Base-by-base conservation (phyloP, 1,284 basidiomycete genomes). In the Pulchroboletus neoregius region DNA sequence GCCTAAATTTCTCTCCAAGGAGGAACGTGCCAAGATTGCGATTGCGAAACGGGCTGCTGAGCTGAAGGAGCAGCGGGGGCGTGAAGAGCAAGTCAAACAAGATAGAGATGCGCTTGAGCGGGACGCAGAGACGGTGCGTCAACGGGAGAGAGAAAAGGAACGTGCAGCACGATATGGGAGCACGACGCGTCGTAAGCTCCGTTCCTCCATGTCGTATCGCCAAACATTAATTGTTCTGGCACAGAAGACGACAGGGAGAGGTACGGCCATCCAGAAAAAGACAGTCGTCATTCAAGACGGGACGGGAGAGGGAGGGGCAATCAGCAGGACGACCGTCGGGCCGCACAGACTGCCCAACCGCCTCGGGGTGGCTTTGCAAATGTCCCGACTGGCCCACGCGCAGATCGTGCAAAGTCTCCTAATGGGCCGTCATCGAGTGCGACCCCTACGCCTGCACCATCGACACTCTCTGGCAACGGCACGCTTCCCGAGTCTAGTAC, bases 1-100 rank as follows among this genome's bases (percentile, higher is more conserved):
- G 91, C 91, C 91, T 27, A 93, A 81, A 66, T 95, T 95, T 71
- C 74, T 95, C 15, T 81, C 87, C 4, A 94, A 87, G 67, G 89
- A 91, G 56, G 86, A 94, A 61, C 81, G 92, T 37, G 89, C 89
- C n/a, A 81, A 82, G 58, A 70, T 94, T 31, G 94, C 93, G 2
- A 87, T 95, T 53, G 82, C 84, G 30, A 87, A 91, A 60, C 84
- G 92, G n/a, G 76, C 81, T 42, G 78, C 82, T 52, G 91, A 91
- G 65, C 85, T 91, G 46, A 76, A 71, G 47, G 82, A 79, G 39
- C 78, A 87, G 59, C 82, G 75, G 52, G 80, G 79, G 50, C 78
- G 72, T 44, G 78, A 82, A 24, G 82, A 88, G 37, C 68, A 71
- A 5, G 50, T 79, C 2, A 75, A 71, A 48, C 63, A 68, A 43